These are phyloP conservation scores for Xylariaceae sp. DNA, from an alignment of 2,329 filamentous ascomycete species.

Conservation along the genomic window DNA sequence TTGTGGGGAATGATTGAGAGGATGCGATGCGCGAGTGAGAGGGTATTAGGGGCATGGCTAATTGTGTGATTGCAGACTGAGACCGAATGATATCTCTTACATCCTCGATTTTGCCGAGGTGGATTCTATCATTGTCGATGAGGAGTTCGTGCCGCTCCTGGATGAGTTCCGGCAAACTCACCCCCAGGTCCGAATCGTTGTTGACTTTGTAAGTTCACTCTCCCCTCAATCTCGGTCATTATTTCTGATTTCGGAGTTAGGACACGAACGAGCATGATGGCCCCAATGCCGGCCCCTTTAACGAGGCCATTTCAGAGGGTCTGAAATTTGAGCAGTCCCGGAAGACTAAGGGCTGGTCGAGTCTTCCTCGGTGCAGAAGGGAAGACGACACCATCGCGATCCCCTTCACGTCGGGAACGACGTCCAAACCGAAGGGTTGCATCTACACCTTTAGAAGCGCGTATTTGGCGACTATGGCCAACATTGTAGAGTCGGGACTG, in stretches of 20 bases:
- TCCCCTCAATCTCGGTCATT: not conserved
- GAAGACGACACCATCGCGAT: slow-evolving; percentile 82
- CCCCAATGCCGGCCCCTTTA: slow-evolving; percentile 71
- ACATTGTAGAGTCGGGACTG: slow-evolving; percentile 82
- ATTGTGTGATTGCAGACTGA: slow-evolving; percentile 21
- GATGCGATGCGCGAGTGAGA: not conserved
- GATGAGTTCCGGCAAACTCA: slow-evolving; percentile 57
- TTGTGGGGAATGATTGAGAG: not conserved
- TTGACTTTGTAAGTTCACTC: slow-evolving; percentile 54
- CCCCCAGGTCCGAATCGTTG: slow-evolving; percentile 62
- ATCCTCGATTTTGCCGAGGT: slow-evolving; percentile 85
- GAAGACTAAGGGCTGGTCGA: slow-evolving; percentile 70
- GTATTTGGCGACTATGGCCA: slow-evolving; percentile 79
- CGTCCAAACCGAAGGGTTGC: slow-evolving; percentile 85
- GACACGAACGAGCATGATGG: slow-evolving; percentile 77
- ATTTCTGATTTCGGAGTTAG: slow-evolving; percentile 32
- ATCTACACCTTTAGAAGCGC: slow-evolving; percentile 83
- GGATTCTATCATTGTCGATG: slow-evolving; percentile 80
- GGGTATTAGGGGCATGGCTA: slow-evolving; percentile 1
- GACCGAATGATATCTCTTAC: slow-evolving; percentile 75
- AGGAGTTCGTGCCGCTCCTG: slow-evolving; percentile 69
- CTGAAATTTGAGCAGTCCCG: slow-evolving; percentile 62
- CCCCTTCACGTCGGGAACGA: slow-evolving; percentile 92
- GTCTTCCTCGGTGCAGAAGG: too few species aligned
- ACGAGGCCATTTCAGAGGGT: slow-evolving; percentile 77